Evolutionary conservation across 164 flowering plant species (phyloP), one percentile per base, ranked within the genome.

Genomic region (Liquidambar formosana): DNA sequence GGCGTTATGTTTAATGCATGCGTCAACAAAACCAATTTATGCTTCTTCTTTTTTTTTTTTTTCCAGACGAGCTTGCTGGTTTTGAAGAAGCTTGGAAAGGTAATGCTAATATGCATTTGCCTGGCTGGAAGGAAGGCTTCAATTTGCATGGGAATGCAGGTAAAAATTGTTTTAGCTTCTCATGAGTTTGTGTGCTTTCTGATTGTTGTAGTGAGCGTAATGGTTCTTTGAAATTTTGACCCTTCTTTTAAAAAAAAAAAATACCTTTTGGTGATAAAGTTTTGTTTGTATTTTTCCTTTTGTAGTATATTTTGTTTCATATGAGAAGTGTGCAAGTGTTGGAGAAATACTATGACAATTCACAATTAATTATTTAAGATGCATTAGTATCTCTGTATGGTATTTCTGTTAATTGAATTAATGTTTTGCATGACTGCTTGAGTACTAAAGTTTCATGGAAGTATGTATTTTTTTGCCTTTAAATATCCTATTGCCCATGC

Each of bases 41-140:
- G n/a, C n/a, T n/a, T n/a, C n/a, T n/a, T n/a, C 9, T 16, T 52
- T 41, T 49, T 16, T 18, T 10, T 57, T 51, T 61, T 63, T 41
- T 10, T 38, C 62, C 81, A 94, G 98, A 88, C 81, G 97, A 92
- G 71, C 84, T 94, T 28, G 64, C 79, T 47, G 78, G 82, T 44
- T 94, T 92, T 81, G 93, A 92, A 58, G 73, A 84, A 63, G 77
- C 77, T 52, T 88, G 88, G 89, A 80, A 67, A 57, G 78, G 75
- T 38, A 86, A 75, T 73, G 70, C 48, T 5, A 64, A 64, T 21
- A 77, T 19, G 19, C 69, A 70, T 46, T 53, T 73, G 9, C 81
- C 77, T 64, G 73, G 67, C 4, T 68, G 68, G 76, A 49, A 51
- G 19, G 49, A 56, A 69, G 66, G 59, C 43, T 73, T 49, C 62